Evolutionary conservation across 2,329 filamentous ascomycete species (phyloP), one percentile per base, ranked within the genome.

Genomic region (Xylaria sp.): DNA sequence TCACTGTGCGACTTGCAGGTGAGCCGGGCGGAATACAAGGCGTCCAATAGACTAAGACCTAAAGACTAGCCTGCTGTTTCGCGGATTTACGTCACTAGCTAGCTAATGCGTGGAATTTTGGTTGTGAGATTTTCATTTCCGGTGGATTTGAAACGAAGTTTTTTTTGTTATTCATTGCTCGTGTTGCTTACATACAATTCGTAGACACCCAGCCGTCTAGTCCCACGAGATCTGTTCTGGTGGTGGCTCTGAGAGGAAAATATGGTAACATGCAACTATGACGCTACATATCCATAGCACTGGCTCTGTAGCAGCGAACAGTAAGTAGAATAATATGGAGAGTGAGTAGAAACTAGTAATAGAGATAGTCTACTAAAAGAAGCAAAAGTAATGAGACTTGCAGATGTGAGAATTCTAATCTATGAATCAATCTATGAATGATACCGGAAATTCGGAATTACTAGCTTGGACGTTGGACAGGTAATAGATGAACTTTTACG

Each of bases 351-450:
- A 9, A 37, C 34, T 37, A 9, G 15, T 55, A 39, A 18, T 28
- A 46, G 13, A n/a, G 41, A n/a, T 39, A 52, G 46, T 52, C 32
- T 39, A 15, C 12, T 28, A 46, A 13, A 60, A 66, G 57, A 66
- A 66, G 63, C 50, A 66, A 66, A 41, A 66, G 18, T 61, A 66
- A 61, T 61, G 57, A 66, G 50, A 66, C 48, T 54, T 50, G 50
- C 55, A 28, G 20, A 54, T 23, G 34, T 46, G n/a, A 56, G 50
- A 46, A 15, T n/a, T n/a, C n/a, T n/a, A n/a, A n/a, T n/a, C 41
- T 15, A 37, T 13, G 7, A 28, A 59, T 65, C 34, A 25, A 37
- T 46, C 56, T 32, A 46, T 10, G 7, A 41, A 46, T 10, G 7
- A 37, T 46, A 51, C n/a, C 44, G 18, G 34, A 54, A 23, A 59